Percentiles rank a stretch among this genome's conserved stretches.
These are phyloP conservation scores for Arthroderma uncinatum DNA, from an alignment of 2,329 filamentous ascomycete genomes.

Conservation along the genomic window DNA sequence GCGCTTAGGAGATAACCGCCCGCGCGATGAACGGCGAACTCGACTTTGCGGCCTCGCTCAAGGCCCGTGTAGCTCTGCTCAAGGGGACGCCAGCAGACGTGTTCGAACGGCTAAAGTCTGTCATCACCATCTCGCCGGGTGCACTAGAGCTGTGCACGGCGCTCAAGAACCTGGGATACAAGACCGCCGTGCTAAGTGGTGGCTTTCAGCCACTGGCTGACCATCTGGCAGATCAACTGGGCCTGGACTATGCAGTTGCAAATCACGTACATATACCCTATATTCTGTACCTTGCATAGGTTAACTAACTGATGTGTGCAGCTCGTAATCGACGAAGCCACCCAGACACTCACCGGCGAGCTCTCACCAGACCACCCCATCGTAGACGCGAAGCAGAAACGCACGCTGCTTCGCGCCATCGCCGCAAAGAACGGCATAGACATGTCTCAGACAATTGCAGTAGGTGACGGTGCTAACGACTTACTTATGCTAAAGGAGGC, in stretches of 20 bases:
- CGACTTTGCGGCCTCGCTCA: constrained; percentile 76
- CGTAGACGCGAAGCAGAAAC: constrained; percentile 49
- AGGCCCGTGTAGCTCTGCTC: constrained; percentile 67
- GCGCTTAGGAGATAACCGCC: constrained; percentile 65
- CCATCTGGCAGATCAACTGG: constrained; percentile 71
- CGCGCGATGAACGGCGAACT: constrained; percentile 94
- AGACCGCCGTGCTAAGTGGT: constrained; percentile 81
- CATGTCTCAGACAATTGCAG: constrained; percentile 45
- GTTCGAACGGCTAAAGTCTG: constrained; percentile 62
- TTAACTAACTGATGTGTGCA: constrained; percentile 16
- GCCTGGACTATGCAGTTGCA: constrained; percentile 77
- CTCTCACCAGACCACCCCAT: constrained; percentile 45
- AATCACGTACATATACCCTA: constrained; percentile 52
- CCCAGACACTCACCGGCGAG: constrained; percentile 46
- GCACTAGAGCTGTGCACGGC: constrained; percentile 62
- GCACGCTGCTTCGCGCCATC: constrained; percentile 43
- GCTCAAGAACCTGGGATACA: constrained; percentile 67
- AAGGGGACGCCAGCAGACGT: constrained; percentile 68
- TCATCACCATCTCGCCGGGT: constrained; percentile 72
- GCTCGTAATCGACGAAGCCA: constrained; percentile 39
- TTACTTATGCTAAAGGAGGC: constrained; percentile 53
- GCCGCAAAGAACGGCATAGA: constrained; percentile 45
- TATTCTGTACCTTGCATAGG: not conserved
- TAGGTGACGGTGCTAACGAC: constrained; percentile 57
- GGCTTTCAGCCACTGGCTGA: constrained; percentile 82